Conservation (phyloP, 2,329 filamentous ascomycete genomes). For the Nakataea oryzae region DNA sequence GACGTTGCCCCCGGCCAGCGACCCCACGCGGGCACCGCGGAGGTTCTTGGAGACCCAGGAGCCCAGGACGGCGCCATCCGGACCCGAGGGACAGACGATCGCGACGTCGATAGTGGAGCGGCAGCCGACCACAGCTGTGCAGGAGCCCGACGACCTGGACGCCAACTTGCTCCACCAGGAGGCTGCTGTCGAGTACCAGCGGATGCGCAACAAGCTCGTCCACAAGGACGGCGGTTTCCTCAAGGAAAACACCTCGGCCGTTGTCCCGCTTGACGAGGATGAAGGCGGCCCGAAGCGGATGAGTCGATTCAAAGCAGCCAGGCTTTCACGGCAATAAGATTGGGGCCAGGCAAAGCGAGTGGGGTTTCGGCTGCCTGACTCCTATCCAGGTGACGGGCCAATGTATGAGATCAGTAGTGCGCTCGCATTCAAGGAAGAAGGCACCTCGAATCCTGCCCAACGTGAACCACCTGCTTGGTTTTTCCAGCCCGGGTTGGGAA, state of each 20-base stretch:
- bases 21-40: constrained; percentile 31
- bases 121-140: constrained; percentile 21
- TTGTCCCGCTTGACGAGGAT: constrained; percentile 57
- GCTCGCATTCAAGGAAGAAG: not conserved
- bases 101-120: constrained; percentile 50
- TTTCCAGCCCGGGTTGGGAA: not conserved
- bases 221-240: constrained; percentile 75
- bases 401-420: not conserved
- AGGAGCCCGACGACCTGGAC: constrained; percentile 56
- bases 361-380: not conserved
- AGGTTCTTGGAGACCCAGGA: constrained; percentile 25
- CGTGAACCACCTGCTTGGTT: not conserved
- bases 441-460: not conserved
- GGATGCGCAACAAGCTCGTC: constrained; percentile 72
- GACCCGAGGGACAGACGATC: constrained; percentile 43
- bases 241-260: constrained; percentile 56
- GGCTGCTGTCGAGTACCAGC: constrained; percentile 74
- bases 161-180: constrained; percentile 64
- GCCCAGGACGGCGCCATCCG: constrained; percentile 19
- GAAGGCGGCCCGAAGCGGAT: constrained; percentile 52
- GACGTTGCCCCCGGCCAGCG: not conserved
- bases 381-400: not conserved
- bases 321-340: constrained; percentile 36
- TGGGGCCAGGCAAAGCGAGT: not conserved
- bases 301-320: constrained; percentile 65